Conservation (phyloP, 192 early-diverging fungal species). For the Rhizophlyctis rosea region DNA sequence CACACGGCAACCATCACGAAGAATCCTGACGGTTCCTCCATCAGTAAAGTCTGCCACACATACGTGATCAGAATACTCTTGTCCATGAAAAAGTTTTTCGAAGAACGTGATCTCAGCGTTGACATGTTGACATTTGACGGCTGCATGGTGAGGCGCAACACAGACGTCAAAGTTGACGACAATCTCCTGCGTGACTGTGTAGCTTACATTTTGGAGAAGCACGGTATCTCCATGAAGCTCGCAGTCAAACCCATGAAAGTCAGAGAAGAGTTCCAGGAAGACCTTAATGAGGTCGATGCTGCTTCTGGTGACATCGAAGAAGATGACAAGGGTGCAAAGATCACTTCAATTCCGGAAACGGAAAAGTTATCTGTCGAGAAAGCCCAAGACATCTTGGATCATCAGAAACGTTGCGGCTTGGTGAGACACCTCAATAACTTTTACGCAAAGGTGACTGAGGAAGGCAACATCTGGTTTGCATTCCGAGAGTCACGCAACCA, state of each 20-base stretch:
- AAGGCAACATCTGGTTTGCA: slow-evolving; percentile 1
- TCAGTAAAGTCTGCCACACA: slow-evolving; percentile 14
- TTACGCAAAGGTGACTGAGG: slow-evolving; percentile 12
- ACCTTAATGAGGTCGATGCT: not conserved
- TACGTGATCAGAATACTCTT: slow-evolving; percentile 2
- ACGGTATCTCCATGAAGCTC: not conserved
- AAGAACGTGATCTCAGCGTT: not conserved
- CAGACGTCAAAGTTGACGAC: not conserved
- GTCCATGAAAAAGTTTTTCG: slow-evolving; percentile 6
- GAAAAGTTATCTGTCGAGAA: not conserved
- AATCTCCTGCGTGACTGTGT: not conserved
- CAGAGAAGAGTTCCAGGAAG: slow-evolving; percentile 9
- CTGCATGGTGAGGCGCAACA: not conserved
- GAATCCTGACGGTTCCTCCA: slow-evolving; percentile 3
- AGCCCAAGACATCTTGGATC: too few species aligned
- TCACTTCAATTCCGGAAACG: not conserved
- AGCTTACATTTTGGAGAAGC: not conserved
- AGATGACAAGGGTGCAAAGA: not conserved
- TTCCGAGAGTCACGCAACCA: not conserved
- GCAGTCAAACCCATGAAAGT: slow-evolving; percentile 14
- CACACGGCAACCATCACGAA: too few species aligned
- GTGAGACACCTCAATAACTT: slow-evolving; percentile 16
- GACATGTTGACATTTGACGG: slow-evolving; percentile 16
- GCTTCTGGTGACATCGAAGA: not conserved
- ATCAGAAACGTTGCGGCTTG: not conserved